Evolutionary conservation across 164 flowering plant species (phyloP).

Genomic region (Sextonia rubra): DNA sequence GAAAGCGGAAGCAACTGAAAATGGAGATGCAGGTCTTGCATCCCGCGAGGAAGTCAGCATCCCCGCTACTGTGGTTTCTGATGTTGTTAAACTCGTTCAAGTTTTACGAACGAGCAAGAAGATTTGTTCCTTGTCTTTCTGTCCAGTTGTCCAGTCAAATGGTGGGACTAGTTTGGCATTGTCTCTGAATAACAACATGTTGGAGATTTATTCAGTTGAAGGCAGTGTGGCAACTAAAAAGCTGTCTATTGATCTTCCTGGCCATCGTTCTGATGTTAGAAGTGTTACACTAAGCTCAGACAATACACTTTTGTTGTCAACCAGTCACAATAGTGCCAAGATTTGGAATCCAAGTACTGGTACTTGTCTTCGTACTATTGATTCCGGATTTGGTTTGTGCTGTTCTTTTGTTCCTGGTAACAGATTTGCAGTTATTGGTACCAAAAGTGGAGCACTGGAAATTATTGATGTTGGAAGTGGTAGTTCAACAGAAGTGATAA

Average conservation of each 20-base stretch:
- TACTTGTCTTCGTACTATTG: slow-evolving; percentile 83
- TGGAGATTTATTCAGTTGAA: slow-evolving; percentile 71
- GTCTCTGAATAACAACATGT: slow-evolving; percentile 73
- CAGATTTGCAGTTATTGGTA: slow-evolving; percentile 85
- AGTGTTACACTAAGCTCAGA: slow-evolving; percentile 92
- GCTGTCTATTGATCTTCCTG: slow-evolving; percentile 69
- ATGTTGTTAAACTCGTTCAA: slow-evolving; percentile 78
- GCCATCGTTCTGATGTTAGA: slow-evolving; percentile 89
- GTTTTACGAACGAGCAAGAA: slow-evolving; percentile 69
- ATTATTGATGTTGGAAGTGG: slow-evolving; percentile 86
- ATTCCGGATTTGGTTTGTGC: slow-evolving; percentile 84
- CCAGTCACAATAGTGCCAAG: slow-evolving; percentile 81
- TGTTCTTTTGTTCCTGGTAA: slow-evolving; percentile 70
- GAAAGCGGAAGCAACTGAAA: slow-evolving; percentile 33
- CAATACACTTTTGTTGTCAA: slow-evolving; percentile 81
- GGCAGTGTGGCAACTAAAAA: slow-evolving; percentile 37
- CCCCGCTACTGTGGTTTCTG: slow-evolving; percentile 45
- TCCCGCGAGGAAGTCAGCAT: slow-evolving; percentile 28
- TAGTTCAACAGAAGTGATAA: slow-evolving; percentile 53
- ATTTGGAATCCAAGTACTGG: slow-evolving; percentile 96
- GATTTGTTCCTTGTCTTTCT: slow-evolving; percentile 79
- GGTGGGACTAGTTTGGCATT: slow-evolving; percentile 61
- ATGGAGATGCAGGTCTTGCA: slow-evolving; percentile 29
- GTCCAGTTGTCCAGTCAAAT: slow-evolving; percentile 49
- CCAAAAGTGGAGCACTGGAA: slow-evolving; percentile 80